Evolutionary conservation across 495 filamentous ascomycete species (phyloP), one percentile per base, ranked within the genome.

Genomic region (Penicillium riverlandense): DNA sequence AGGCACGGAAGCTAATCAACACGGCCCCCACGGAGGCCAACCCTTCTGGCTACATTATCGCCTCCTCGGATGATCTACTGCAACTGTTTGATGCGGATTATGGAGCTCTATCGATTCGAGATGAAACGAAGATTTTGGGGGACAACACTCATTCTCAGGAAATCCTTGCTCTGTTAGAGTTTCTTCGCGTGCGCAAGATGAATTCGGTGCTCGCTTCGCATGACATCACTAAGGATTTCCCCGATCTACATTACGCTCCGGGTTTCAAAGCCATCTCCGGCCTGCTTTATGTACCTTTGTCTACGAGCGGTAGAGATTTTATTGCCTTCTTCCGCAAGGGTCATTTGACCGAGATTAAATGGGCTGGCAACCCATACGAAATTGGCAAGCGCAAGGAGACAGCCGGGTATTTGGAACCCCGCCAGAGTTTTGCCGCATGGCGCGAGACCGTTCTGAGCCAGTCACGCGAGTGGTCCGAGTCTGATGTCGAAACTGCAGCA

Each of bases 341-440:
- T 1, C 86, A 91, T 48, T 48, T 85, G 10, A 82, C 75, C 37
- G 81, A 92, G 52, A 87, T 95, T 6, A 88, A 83, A 58, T 95
- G 90, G 90, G 91, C 89, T 1, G 90, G 91, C 1, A 96, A 96
- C 59, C 90, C 90, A 0, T 90, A 96, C 54, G 87, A 91, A 38
- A 91, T 58, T 35, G 36, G 38, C 15, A 60, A 60, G 22, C 46
- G 90, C 50, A 78, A 59, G 37, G 44, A 59, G 7, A 59, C 54
- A 0, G 55, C 52, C 0, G 58, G 58, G 2, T 59, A 60, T 28
- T 35, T 68, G 14, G 57, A 68, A 36, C 63, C 65, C 8, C 67
- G 65, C 0, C 44, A 54, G 27, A 67, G 66, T 37, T 69, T 69
- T 29, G 44, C 55, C 16, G 50, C 59, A 0, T 69, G 66, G 66